Evolutionary conservation across 2,329 filamentous ascomycete species (phyloP).

Genomic region (Bisporella sp.): DNA sequence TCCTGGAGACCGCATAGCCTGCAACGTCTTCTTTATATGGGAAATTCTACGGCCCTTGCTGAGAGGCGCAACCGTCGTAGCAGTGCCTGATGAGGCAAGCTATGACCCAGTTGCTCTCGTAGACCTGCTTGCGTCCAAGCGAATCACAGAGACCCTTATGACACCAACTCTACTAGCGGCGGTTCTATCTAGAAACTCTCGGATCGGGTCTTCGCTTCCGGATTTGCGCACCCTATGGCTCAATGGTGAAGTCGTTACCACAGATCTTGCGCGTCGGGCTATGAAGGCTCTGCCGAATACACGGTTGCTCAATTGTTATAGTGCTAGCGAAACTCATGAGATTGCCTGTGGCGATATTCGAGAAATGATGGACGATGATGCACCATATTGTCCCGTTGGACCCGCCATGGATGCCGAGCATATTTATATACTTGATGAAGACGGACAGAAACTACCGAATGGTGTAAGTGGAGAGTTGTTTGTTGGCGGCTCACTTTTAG

Average conservation of each 20-base stretch:
- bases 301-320: slow-evolving; percentile 73
- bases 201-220: slow-evolving; percentile 56
- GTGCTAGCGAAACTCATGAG: slow-evolving; percentile 63
- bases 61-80: slow-evolving; percentile 68
- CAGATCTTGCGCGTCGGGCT: slow-evolving; percentile 64
- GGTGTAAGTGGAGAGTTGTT: slow-evolving; percentile 67
- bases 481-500: slow-evolving; percentile 66
- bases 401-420: slow-evolving; percentile 60
- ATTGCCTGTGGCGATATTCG: slow-evolving; percentile 65
- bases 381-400: slow-evolving; percentile 67
- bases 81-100: slow-evolving; percentile 68
- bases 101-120: slow-evolving; percentile 72
- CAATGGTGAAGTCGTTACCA: slow-evolving; percentile 77
- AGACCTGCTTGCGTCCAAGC: slow-evolving; percentile 57
- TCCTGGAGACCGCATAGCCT: slow-evolving; percentile 73
- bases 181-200: slow-evolving; percentile 61
- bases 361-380: slow-evolving; percentile 57
- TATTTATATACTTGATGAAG: slow-evolving; percentile 67
- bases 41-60: slow-evolving; percentile 73
- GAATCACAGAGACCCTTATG: slow-evolving; percentile 76
- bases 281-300: slow-evolving; percentile 54
- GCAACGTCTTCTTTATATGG: slow-evolving; percentile 85
- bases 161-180: slow-evolving; percentile 73
- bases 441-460: slow-evolving; percentile 52
- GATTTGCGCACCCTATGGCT: slow-evolving; percentile 67